Evolutionary conservation across 768 basidiomycete genomes (phyloP), one percentile per base, ranked within the genome.

Genomic region (Krasilnikovozyma curviuscula): DNA sequence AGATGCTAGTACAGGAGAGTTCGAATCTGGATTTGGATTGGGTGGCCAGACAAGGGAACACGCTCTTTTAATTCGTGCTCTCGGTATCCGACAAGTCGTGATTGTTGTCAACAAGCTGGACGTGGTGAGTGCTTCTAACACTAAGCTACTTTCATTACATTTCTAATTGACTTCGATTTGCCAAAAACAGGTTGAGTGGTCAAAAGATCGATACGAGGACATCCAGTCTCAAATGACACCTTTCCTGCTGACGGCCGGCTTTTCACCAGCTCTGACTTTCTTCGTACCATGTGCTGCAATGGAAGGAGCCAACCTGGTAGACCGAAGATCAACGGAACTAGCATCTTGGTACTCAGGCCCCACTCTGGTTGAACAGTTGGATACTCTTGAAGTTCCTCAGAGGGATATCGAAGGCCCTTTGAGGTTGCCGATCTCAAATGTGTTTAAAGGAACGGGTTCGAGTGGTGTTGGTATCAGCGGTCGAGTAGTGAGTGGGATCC

Each of bases 11-110:
- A 76, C 71, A 1, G 91, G 91, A 18, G 88, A 89, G 60, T 98
- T 98, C 55, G 93, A 98, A 64, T 79, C 84, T 21, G 91, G 91
- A 3, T 98, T 97, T 58, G 81, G 83, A 30, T 72, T 80, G 16
- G 86, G 86, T 35, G 91, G 91, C 1, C 91, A 98, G 67, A 98
- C 88, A 28, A 71, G 88, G 48, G 91, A 98, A 62, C 91, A 98
- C 64, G 69, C 95, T 3, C 65, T 93, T 33, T 75, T 98, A 19
- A 85, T 89, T 27, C 70, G 91, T 44, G 89, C 85, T 64, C 69
- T 98, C 9, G 91, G 91, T 19, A 86, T 95, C 21, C 73, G 77
- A 24, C 85, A 93, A 59, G 74, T 95, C 18, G 73, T 97, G 19
- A 79, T 91, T 14, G 88, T 88, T 0, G 71, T 98, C 50, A 98